Base-by-base conservation (phyloP, 306 rosid species). In the Trichosanthes truncata region DNA sequence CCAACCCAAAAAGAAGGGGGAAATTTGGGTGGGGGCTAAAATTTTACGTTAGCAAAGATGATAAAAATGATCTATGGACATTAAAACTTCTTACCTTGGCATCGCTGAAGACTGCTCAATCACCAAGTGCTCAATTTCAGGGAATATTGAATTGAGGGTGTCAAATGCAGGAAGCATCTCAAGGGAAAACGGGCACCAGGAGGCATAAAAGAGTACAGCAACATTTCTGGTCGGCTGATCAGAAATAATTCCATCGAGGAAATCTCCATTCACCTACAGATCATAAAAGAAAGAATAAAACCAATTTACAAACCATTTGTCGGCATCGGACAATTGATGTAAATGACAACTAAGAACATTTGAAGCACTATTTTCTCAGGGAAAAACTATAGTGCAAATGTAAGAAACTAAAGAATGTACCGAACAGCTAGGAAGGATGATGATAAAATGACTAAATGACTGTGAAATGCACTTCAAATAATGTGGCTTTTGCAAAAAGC, bases 131-230 rank as follows among this genome's bases (percentile, higher is more conserved):
- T 93, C 86, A 56, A 93, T 82, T 68, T 88, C 91, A 78, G 93
- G 96, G 80, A 88, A 90, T 87, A 84, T 84, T 63, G 85, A 82
- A 84, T 92, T 84, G 65, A 93, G 91, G 53, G 79, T 74, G 84
- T 89, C 89, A 87, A 87, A 88, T 57, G 85, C 77, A 63, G 93
- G 85, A 80, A 75, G 83, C 77, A 88, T 14, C 41, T 60, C 84
- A 62, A 13, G 56, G 21, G 96, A 93, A 77, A 92, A 89, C 55
- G 92, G 88, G 56, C 97, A 90, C 93, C 88, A 84, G 38, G 96
- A 88, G 82, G 93, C 93, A 81, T 89, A 86, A 77, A 93, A 90
- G 72, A 93, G 88, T 71, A 89, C 81, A 76, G 90, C 82, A 41
- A 78, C 78, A 81, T 87, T 84, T 62, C 83, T 92, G 55, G 48